A percentile compares a stretch with the other conserved stretches of the same genome.
phyloP scores from a whole-genome alignment of 495 filamentous ascomycete genomes.

The Durotheca rogersii region DNA sequence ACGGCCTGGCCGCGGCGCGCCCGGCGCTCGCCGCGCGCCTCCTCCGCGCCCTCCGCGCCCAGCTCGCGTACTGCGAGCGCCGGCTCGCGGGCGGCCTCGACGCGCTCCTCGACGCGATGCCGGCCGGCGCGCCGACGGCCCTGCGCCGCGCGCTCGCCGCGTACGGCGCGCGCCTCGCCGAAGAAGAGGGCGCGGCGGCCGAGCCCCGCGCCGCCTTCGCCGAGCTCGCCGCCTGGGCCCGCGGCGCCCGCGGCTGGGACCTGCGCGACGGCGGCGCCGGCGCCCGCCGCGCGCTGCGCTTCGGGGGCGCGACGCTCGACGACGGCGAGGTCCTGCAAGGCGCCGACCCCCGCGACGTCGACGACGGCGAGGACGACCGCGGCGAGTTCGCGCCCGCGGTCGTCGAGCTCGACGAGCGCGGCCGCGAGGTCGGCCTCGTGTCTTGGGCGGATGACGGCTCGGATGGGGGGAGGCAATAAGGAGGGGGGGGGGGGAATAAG shows the following conservation, averaged over 20 bases:
- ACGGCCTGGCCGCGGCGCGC: constrained; percentile 54
- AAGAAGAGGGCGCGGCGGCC: no score
- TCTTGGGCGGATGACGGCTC: constrained; percentile 35
- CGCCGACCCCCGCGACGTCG: constrained; percentile 70
- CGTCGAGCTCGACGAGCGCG: constrained; percentile 63
- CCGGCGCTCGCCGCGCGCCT: constrained; percentile 61
- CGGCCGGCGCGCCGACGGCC: constrained; percentile 32
- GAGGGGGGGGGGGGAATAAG: no score
- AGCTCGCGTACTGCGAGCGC: constrained; percentile 70
- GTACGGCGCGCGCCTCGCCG: constrained; percentile 47
- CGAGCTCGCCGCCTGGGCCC: constrained; percentile 48
- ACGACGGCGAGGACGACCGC: constrained; percentile 79
- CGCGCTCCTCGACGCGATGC: constrained; percentile 53
- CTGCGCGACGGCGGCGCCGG: constrained; percentile 37
- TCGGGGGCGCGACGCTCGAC: constrained; percentile 66
- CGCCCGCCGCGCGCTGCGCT: constrained; percentile 31
- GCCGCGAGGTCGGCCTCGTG: constrained; percentile 51
- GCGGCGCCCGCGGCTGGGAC: constrained; percentile 50
- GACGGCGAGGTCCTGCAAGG: constrained; percentile 79
- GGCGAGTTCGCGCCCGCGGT: constrained; percentile 86
- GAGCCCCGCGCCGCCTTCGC: constrained; percentile 41
- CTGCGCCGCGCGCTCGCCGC: constrained; percentile 42
- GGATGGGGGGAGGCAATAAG: no score
- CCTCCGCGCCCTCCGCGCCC: constrained; percentile 63
- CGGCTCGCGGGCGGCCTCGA: constrained; percentile 54